Percentiles rank a stretch among this genome's conserved stretches.
Evolutionary conservation across 2,329 filamentous ascomycete genomes (phyloP).

Genomic region (Penicillium sp.): DNA sequence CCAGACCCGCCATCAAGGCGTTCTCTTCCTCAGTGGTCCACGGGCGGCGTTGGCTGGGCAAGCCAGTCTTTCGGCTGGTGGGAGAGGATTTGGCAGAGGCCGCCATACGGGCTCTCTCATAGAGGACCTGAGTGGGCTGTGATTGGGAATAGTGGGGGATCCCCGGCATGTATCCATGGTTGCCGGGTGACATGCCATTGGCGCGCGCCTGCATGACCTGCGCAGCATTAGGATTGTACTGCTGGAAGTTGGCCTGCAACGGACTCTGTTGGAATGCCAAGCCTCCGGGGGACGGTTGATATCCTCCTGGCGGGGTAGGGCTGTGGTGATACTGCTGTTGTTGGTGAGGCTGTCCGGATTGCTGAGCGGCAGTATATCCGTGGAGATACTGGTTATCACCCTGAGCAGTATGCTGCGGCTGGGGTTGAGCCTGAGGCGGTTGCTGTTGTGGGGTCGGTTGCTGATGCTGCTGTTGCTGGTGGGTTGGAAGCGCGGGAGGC

Average conservation of each 20-base stretch:
- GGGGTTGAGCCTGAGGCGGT: conserved; percentile 24
- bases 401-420: conserved; percentile 29
- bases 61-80: conserved; percentile 55
- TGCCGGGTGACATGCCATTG: conserved; percentile 39
- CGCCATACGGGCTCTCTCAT: conserved; percentile 60
- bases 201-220: conserved; percentile 36
- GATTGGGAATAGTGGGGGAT: conserved; percentile 53
- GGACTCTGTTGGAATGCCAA: conserved; percentile 47
- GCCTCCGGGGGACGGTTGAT: conserved; percentile 38
- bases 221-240: conserved; percentile 43
- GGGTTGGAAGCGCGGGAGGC: conserved; percentile 26
- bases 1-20: conserved; percentile 83
- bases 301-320: conserved; percentile 40
- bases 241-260: conserved; percentile 47
- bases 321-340: conserved; percentile 40
- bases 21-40: conserved; percentile 91
- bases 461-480: conserved; percentile 28
- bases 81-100: conserved; percentile 60
- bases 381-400: conserved; percentile 39
- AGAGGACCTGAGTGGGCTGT: conserved; percentile 59
- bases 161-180: conserved; percentile 50
- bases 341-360: conserved; percentile 32
- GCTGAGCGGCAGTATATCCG: conserved; percentile 41
- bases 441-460: conserved; percentile 5
- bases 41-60: conserved; percentile 68